phyloP scores from a whole-genome alignment of 2,329 filamentous ascomycete species.

The Apiospora arundinis region DNA sequence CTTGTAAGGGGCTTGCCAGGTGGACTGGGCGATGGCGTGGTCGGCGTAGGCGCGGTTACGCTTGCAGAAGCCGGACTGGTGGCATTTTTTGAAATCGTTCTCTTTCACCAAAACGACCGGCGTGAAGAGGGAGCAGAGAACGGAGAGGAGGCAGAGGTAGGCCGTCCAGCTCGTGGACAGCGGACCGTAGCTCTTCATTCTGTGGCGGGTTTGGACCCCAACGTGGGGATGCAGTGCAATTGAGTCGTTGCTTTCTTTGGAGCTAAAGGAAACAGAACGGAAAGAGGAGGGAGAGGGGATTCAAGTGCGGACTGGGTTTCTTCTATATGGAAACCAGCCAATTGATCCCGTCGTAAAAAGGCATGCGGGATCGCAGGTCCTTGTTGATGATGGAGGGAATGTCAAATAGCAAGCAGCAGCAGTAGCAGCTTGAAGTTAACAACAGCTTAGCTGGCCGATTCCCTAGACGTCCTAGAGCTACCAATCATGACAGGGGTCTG shows the following conservation, averaged over 20 bases:
- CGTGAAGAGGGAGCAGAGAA: slow-evolving; percentile 65
- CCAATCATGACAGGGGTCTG: slow-evolving; percentile 10
- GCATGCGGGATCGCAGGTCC: slow-evolving; percentile 18
- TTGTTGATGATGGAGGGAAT: slow-evolving; percentile 13
- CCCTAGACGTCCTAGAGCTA: background rate
- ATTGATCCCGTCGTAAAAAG: slow-evolving; percentile 21
- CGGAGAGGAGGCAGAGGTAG: slow-evolving; percentile 63
- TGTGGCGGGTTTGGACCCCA: slow-evolving; percentile 28
- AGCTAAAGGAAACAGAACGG: background rate
- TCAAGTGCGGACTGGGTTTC: background rate
- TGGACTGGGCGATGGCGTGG: slow-evolving; percentile 61
- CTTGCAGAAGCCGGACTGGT: slow-evolving; percentile 96
- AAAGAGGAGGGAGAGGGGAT: background rate
- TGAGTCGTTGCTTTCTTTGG: background rate
- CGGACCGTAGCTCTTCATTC: slow-evolving; percentile 58
- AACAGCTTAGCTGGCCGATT: slow-evolving; percentile 17
- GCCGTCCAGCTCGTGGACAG: slow-evolving; percentile 69
- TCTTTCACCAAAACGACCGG: slow-evolving; percentile 85
- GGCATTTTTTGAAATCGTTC: slow-evolving; percentile 95
- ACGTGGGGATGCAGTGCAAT: slow-evolving; percentile 6
- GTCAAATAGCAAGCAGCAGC: background rate
- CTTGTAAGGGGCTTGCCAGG: slow-evolving; percentile 81
- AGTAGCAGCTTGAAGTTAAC: background rate
- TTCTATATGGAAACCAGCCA: slow-evolving; percentile 14
- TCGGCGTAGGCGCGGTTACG: slow-evolving; percentile 93